A percentile compares a stretch with the other conserved stretches of the same genome.
phyloP scores from a whole-genome alignment of 306 rosid species.

The Pyrus bretschneideri region DNA sequence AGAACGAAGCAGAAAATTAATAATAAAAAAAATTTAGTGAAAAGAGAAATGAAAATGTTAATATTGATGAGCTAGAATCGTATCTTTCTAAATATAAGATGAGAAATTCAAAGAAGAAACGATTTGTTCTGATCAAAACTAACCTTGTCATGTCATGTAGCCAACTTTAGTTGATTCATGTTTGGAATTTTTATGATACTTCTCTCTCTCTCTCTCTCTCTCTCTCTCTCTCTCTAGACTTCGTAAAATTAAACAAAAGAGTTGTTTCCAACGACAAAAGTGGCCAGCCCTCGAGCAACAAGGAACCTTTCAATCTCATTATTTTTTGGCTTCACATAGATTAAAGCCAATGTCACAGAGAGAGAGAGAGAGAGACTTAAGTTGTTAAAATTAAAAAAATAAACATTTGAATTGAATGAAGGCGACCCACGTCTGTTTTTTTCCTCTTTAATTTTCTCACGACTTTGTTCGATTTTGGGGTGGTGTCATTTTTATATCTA shows the following conservation, averaged over 20 bases:
- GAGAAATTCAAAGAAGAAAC: too few relatives aligned
- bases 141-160: too few relatives aligned
- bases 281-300: slow-evolving; percentile 60
- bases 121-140: too few relatives aligned
- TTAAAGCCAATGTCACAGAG: slow-evolving; percentile 17
- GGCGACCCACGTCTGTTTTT: slow-evolving; percentile 37
- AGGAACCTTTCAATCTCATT: slow-evolving; percentile 32
- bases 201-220: background rate
- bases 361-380: slow-evolving; percentile 27
- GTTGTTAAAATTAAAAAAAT: slow-evolving; percentile 16
- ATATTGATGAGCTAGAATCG: background rate
- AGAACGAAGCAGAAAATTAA: background rate
- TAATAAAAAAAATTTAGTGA: background rate
- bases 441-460: slow-evolving; percentile 10
- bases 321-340: slow-evolving; percentile 11
- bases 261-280: slow-evolving; percentile 63
- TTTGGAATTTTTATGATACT: slow-evolving; percentile 25
- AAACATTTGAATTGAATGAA: slow-evolving; percentile 32
- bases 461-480: background rate
- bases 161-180: slow-evolving; percentile 29
- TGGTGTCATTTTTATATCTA: slow-evolving; percentile 38
- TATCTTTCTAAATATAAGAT: too few relatives aligned
- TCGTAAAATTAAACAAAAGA: slow-evolving; percentile 6
- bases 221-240: background rate
- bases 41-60: background rate